A percentile compares a stretch with the other conserved stretches of the same genome.
Evolutionary conservation across 495 filamentous ascomycete genomes (phyloP).

Genomic region (Melanomma pulvis-pyrius): DNA sequence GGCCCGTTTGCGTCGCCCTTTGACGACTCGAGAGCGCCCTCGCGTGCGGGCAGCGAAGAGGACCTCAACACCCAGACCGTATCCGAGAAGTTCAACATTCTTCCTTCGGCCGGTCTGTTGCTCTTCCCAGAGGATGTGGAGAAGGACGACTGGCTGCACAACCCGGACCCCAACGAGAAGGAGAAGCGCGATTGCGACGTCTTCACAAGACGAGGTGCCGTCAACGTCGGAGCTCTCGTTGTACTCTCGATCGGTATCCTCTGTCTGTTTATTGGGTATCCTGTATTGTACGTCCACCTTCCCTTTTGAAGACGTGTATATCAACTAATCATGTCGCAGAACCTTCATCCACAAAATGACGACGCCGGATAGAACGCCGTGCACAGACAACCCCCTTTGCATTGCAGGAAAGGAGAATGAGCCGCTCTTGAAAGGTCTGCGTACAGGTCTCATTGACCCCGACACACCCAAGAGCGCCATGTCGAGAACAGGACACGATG

Average conservation of each 20-base stretch:
- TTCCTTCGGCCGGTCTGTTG: constrained; percentile 69
- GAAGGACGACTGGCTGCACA: constrained; percentile 77
- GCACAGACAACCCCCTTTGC: constrained; percentile 56
- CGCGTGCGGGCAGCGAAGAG: constrained; percentile 65
- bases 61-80: constrained; percentile 76
- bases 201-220: constrained; percentile 65
- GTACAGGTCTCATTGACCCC: constrained; percentile 67
- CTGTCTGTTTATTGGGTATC: constrained; percentile 72
- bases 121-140: constrained; percentile 77
- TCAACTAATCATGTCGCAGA: constrained; percentile 45
- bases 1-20: constrained; percentile 57
- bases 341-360: constrained; percentile 57
- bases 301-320: neutral
- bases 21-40: constrained; percentile 64
- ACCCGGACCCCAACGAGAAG: constrained; percentile 67
- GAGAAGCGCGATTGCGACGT: constrained; percentile 68
- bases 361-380: constrained; percentile 40
- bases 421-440: constrained; percentile 62
- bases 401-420: constrained; percentile 58
- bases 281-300: constrained; percentile 62
- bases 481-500: constrained; percentile 60
- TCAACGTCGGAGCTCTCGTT: constrained; percentile 68
- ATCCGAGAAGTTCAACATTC: constrained; percentile 76
- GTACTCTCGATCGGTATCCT: constrained; percentile 66
- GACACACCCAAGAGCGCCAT: constrained; percentile 66